Evolutionary conservation across 2,329 filamentous ascomycete genomes (phyloP), one percentile per base, ranked within the genome.

Genomic region (Monosporascus cannonballus): DNA sequence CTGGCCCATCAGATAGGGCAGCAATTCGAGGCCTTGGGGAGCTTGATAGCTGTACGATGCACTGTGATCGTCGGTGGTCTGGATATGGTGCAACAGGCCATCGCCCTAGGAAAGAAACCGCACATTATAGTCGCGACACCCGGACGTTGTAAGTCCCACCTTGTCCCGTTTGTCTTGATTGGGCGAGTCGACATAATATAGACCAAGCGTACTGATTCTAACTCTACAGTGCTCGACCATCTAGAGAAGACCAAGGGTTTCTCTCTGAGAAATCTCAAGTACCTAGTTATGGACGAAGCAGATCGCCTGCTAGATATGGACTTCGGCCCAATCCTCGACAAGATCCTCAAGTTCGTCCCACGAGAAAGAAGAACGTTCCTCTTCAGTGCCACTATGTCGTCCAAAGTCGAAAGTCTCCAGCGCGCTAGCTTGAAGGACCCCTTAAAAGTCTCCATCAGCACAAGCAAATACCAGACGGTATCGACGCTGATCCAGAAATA

Each of bases 191-290:
- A 8, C 6, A 18, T n/a, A 41, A 11, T 41, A 41, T 41, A 41
- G 38, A 5, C 38, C 38, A n/a, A n/a, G 3, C 4, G 17, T n/a
- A 11, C 38, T 41, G 38, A 41, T 11, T 20, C 6, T 11, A n/a
- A 7, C 11, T 8, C 18, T 41, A 46, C 22, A 46, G 75, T 96
- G 22, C 77, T 96, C 4, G 94, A 97, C 64, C 94, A 99, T 63
- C 75, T 97, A 8, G 91, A 97, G 68, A 96, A 96, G 72, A 99
- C 94, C 2, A 96, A 96, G 70, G 93, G 94, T 11, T 97, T 99
- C 72, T 92, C 87, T 2, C 74, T 97, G 48, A 82, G 87, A 30
- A 79, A 81, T 4, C 76, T 96, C 38, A 92, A 92, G 65, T 96
- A 93, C 66, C 76, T 97, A 3, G 92, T 96, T 56, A 91, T 97